A percentile compares a stretch with the other conserved stretches of the same genome.
phyloP scores from a whole-genome alignment of 2,329 filamentous ascomycete species.

The Hymenoscyphus scutula region DNA sequence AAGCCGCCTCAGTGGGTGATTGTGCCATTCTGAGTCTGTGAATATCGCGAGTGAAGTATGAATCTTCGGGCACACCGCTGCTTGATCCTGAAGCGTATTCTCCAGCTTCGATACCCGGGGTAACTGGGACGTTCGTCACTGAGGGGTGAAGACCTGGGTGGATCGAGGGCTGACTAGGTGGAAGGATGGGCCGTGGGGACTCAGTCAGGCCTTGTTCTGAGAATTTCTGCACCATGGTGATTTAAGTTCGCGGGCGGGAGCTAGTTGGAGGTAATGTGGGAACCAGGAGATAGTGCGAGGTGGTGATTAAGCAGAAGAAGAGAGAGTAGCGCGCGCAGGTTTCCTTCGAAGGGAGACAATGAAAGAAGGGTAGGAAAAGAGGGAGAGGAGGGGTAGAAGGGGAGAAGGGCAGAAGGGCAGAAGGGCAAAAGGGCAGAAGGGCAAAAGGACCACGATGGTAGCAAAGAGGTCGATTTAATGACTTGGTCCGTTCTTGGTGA shows the following conservation, averaged over 20 bases:
- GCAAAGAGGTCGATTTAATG: no score
- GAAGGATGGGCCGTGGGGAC: constrained; percentile 23
- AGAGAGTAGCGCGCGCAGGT: no score
- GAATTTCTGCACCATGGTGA: constrained; percentile 20
- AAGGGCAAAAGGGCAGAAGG: no score
- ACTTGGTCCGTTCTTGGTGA: no score
- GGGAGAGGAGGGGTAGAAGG: no score
- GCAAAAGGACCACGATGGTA: no score
- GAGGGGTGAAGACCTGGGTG: constrained; percentile 32
- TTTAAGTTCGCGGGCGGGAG: not conserved
- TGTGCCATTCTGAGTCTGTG: constrained; percentile 27
- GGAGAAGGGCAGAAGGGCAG: no score
- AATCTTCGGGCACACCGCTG: constrained; percentile 17
- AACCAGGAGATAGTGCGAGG: no score
- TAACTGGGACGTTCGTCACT: constrained; percentile 33
- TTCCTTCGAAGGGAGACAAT: no score
- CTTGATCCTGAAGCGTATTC: constrained; percentile 21
- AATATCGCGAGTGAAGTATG: constrained; percentile 30
- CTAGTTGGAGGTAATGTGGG: not conserved
- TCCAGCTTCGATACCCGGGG: constrained; percentile 30
- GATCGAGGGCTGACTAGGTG: constrained; percentile 23
- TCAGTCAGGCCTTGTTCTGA: constrained; percentile 20
- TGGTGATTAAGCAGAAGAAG: no score
- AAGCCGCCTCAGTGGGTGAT: constrained; percentile 32
- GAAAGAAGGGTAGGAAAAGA: no score